Evolutionary conservation across 1,284 basidiomycete species (phyloP), one percentile per base, ranked within the genome.

Genomic region (Ustilago hordei): DNA sequence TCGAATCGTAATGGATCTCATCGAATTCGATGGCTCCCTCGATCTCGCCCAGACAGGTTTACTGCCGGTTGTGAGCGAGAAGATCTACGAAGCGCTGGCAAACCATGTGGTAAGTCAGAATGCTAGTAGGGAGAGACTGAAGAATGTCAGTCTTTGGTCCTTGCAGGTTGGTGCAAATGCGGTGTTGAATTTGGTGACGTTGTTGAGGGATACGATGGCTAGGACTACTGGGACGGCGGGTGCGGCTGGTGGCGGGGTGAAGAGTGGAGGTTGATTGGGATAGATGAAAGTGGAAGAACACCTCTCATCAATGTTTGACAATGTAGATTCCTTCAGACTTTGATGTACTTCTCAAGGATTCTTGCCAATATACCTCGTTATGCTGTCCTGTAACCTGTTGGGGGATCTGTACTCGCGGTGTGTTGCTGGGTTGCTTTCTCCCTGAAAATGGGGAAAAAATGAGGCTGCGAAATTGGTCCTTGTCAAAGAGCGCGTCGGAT

Each of bases 41-140:
- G 84, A 86, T 58, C 81, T 86, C 3, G 78, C 84, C 0, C 84
- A 86, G 47, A 86, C 84, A 2, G 84, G 84, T 6, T 64, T 86
- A 32, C 60, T 84, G 15, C 84, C 84, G 1, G 77, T 84, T 15
- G 77, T 86, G 7, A 80, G 75, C 11, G 79, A 82, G 34, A 84
- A 85, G 69, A 84, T 86, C 53, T 84, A 85, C 75, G 80, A 86
- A 48, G 84, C 84, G 11, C 55, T 86, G 35, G 84, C 84, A 17
- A 77, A 81, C 54, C 84, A 86, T 55, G 84, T 86, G 23, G 63
- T 73, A 4, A 83, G 81, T 23, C 72, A 83, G 43, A 81, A 83
- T 64, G 84, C 84, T 3, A 81, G 78, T 36, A 65, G 61, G 17
- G 65, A 82, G 62, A 65, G 84, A 12, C 60, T 84, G 45, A 75